phyloP scores from a whole-genome alignment of 768 basidiomycete genomes.

The Fomitopsis pulvina region DNA sequence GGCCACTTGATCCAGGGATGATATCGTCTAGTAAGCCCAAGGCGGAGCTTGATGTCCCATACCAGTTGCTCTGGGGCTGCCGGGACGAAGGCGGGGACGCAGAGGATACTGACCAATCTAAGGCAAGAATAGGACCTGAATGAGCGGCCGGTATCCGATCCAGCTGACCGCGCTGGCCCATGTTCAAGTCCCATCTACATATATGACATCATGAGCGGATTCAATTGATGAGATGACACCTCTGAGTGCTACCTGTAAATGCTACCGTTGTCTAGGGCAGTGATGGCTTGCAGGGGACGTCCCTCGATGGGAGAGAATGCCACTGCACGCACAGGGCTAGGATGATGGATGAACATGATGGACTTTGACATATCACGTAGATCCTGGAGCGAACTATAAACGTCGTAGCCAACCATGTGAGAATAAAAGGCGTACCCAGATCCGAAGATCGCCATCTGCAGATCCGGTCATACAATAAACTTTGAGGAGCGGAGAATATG shows the following conservation, averaged over 20 bases:
- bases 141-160: conserved; percentile 74
- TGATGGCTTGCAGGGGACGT: conserved; percentile 60
- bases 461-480: conserved; percentile 76
- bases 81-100: conserved; percentile 9
- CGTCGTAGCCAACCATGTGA: neutral
- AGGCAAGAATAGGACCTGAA: conserved; percentile 58
- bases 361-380: conserved; percentile 66
- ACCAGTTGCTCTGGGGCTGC: conserved; percentile 17
- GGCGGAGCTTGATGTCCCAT: conserved; percentile 8
- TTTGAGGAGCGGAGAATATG: conserved; percentile 59
- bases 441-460: conserved; percentile 71
- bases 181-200: conserved; percentile 69
- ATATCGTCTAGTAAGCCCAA: conserved; percentile 19
- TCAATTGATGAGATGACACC: neutral
- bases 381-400: conserved; percentile 34
- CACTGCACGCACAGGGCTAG: conserved; percentile 60
- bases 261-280: conserved; percentile 28
- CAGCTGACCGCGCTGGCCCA: conserved; percentile 67
- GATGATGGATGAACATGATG: conserved; percentile 64
- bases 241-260: conserved; percentile 49
- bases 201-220: neutral
- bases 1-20: conserved; percentile 9
- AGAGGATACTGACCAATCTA: conserved; percentile 57
- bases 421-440: conserved; percentile 52
- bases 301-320: conserved; percentile 63